Evolutionary conservation across 2,329 filamentous ascomycete species (phyloP), one percentile per base, ranked within the genome.

Genomic region (Eurotiales sp.): DNA sequence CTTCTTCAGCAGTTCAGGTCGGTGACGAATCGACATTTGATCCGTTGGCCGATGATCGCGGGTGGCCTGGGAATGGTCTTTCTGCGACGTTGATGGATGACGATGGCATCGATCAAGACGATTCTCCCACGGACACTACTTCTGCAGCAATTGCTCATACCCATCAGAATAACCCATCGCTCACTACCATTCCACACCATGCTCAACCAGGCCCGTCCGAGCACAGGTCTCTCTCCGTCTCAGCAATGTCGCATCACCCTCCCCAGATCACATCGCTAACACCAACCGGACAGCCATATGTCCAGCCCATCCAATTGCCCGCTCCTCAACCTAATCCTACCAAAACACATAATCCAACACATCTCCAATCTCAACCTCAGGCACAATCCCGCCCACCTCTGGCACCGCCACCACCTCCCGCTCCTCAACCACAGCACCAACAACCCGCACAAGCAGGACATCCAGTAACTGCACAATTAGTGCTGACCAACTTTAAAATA

Each of bases 401-500:
- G n/a, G n/a, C n/a, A n/a, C n/a, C n/a, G n/a, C n/a, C n/a, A n/a
- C 42, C 58, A 34, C 57, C 53, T 39, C 56, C n/a, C 55, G 49
- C 11, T 56, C 60, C 22, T 49, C 57, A 55, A 27, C 56, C 59
- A 6, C 53, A 55, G 3, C 56, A 54, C 23, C 65, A 63, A 27
- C 49, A 57, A n/a, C 54, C 56, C 14, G 55, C 57, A 14, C 46
- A 46, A n/a, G 51, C 45, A 49, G 59, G 62, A 17, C 64, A 66
- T 46, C 53, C 59, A 36, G 54, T 56, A 8, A 58, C 60, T 14
- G 53, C 67, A 8, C 65, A 67, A 37, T 55, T 67, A 40, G 56
- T 66, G 25, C 56, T 70, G 5, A 64, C 66, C 8, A 66, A 69
- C 36, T 69, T 71, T 51, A 71, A 70, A 52, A 68, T 71, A 36